Evolutionary conservation across 768 basidiomycete genomes (phyloP).

Genomic region (Plicaturopsis crispa): DNA sequence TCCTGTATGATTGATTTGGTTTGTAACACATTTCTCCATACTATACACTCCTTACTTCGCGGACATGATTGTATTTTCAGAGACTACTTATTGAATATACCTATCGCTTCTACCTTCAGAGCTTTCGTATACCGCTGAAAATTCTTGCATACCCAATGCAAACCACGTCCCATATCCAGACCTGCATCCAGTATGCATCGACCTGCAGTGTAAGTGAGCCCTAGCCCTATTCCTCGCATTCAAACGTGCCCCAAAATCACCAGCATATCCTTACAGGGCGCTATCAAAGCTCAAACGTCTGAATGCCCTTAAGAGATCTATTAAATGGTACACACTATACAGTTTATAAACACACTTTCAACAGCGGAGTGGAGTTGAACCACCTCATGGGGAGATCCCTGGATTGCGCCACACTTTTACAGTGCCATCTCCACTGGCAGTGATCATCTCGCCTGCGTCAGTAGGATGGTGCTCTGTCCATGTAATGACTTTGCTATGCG

Average conservation of each 20-base stretch:
- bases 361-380: neutral
- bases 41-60: no score
- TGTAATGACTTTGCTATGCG: constrained; percentile 78
- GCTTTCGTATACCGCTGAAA: no score
- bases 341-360: neutral
- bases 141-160: no score
- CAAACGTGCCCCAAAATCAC: neutral
- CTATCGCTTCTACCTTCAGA: no score
- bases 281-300: neutral
- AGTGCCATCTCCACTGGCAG: constrained; percentile 85
- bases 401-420: constrained; percentile 78
- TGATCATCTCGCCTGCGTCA: constrained; percentile 77
- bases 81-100: no score
- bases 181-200: no score
- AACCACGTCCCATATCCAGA: no score
- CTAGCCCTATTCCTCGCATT: neutral
- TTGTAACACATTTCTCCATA: no score
- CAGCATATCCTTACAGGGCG: neutral
- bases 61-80: no score
- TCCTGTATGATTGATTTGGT: no score
- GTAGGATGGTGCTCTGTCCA: constrained; percentile 90
- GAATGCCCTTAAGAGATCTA: neutral
- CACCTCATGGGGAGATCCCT: neutral
- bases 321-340: neutral
- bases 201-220: no score